Evolutionary conservation across 2,329 filamentous ascomycete species (phyloP), one percentile per base, ranked within the genome.

Genomic region (Whalleya microplaca): DNA sequence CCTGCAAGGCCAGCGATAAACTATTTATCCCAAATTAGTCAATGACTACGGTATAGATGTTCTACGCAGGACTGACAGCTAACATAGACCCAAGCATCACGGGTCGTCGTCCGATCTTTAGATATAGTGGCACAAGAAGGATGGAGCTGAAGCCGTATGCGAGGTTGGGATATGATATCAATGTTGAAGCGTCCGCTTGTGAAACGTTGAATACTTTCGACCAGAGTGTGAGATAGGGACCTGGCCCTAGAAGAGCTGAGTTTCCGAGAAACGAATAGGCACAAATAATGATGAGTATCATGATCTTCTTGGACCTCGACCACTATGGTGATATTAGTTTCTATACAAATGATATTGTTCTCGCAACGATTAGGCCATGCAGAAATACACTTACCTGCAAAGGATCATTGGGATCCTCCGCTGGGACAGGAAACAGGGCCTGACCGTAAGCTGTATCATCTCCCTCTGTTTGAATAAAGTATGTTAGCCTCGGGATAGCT

Each of bases 391-490:
- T 14, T 70, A 78, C 76, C 66, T 80, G 79, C 9, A 85, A 73
- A 7, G 84, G 84, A 66, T 86, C 83, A 56, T 86, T 86, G 1
- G 84, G 84, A 62, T 86, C 83, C 52, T 84, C 78, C 1, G 83
- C 80, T 1, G 84, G 84, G 0, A 86, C 83, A 1, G 84, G 84
- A 62, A 81, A 86, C 2, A 86, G 74, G 2, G 84, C 84, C 66
- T 86, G 83, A 20, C 84, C 84, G 56, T 83, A 83, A 0, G 74
- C 82, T 1, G 82, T 83, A 62, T 85, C 83, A 63, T 85, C 83
- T 45, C 82, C 83, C 72, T 85, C 83, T 75, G 54, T 21, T 42
- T 7, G 18, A 40, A 53, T 29, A 6, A 21, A 23, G 42, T 19
- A 9, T 4, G 32, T 55, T 14, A 58, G 43, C 27, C 2, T 21